A percentile compares a stretch with the other conserved stretches of the same genome.
Evolutionary conservation across 2,329 filamentous ascomycete species (phyloP).

Genomic region (Pseudogymnoascus destructans): DNA sequence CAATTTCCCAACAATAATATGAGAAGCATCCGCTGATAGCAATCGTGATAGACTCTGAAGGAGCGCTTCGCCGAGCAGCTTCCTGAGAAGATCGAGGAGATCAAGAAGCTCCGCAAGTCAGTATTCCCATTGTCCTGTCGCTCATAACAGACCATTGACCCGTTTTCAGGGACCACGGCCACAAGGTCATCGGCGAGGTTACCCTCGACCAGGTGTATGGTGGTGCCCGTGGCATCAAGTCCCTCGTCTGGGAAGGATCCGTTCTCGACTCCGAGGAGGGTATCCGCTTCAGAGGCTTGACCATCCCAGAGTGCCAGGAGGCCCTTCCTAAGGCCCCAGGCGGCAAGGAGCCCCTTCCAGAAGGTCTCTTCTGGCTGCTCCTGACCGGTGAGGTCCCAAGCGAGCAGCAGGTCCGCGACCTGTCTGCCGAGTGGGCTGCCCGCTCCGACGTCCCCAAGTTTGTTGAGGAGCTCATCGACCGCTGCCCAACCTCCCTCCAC

Average conservation of each 20-base stretch:
- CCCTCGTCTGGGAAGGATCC: conserved; percentile 95
- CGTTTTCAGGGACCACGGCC: conserved; percentile 66
- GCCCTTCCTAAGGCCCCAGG: conserved; percentile 93
- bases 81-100: conserved; percentile 94
- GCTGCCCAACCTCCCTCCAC: conserved; percentile 97
- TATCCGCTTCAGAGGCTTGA: conserved; percentile 98
- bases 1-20: conserved; percentile 11
- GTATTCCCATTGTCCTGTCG: conserved; percentile 24
- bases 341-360: conserved; percentile 90
- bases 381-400: conserved; percentile 93
- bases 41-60: conserved; percentile 64
- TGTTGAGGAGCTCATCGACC: conserved; percentile 98
- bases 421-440: conserved; percentile 97
- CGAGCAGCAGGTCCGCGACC: conserved; percentile 95
- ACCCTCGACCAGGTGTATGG: conserved; percentile 99
- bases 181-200: conserved; percentile 92
- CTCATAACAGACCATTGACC: conserved; percentile 18
- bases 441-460: conserved; percentile 95
- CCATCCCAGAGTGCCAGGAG: conserved; percentile 97
- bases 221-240: conserved; percentile 97
- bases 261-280: conserved; percentile 97
- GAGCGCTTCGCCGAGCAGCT: conserved; percentile 95
- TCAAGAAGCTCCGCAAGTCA: conserved; percentile 96
- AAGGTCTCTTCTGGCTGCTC: conserved; percentile 99
- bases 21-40: conserved; percentile 5